Evolutionary conservation across 495 filamentous ascomycete species (phyloP).

Genomic region (Penicillium egyptiacum): DNA sequence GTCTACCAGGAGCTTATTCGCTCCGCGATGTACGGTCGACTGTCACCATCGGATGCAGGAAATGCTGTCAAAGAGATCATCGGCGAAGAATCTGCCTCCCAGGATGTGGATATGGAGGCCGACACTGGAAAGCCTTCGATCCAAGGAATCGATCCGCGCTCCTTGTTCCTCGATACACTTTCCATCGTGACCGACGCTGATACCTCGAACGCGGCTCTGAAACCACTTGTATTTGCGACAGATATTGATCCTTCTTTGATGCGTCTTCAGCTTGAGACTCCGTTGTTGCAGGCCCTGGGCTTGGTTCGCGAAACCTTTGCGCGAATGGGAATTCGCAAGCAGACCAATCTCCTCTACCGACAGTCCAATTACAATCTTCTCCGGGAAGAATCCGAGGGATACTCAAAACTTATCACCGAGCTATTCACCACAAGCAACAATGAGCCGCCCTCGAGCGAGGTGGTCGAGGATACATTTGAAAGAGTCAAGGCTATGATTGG

Average conservation of each 20-base stretch:
- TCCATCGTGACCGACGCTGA: constrained; percentile 72
- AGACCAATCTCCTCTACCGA: constrained; percentile 88
- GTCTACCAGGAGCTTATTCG: constrained; percentile 85
- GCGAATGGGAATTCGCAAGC: constrained; percentile 79
- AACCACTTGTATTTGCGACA: constrained; percentile 63
- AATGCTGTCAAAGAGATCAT: constrained; percentile 71
- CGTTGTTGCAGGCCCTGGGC: constrained; percentile 68
- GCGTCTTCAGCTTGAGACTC: constrained; percentile 79
- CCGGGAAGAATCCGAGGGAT: constrained; percentile 94
- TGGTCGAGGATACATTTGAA: constrained; percentile 69
- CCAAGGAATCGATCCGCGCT: constrained; percentile 57
- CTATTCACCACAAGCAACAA: constrained; percentile 76
- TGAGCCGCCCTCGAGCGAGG: constrained; percentile 59
- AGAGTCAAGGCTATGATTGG: constrained; percentile 88
- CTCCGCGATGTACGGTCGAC: constrained; percentile 64
- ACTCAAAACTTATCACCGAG: constrained; percentile 83
- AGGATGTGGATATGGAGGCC: constrained; percentile 40
- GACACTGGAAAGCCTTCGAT: constrained; percentile 25
- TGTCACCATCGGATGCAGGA: constrained; percentile 70
- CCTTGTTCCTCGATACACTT: constrained; percentile 78
- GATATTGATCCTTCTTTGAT: constrained; percentile 69
- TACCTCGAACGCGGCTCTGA: constrained; percentile 45
- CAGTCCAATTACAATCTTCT: constrained; percentile 96
- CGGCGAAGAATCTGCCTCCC: constrained; percentile 49
- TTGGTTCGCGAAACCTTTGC: constrained; percentile 82